Conservation (phyloP, 2,329 filamentous ascomycete genomes). For the Aureobasidium sp. region DNA sequence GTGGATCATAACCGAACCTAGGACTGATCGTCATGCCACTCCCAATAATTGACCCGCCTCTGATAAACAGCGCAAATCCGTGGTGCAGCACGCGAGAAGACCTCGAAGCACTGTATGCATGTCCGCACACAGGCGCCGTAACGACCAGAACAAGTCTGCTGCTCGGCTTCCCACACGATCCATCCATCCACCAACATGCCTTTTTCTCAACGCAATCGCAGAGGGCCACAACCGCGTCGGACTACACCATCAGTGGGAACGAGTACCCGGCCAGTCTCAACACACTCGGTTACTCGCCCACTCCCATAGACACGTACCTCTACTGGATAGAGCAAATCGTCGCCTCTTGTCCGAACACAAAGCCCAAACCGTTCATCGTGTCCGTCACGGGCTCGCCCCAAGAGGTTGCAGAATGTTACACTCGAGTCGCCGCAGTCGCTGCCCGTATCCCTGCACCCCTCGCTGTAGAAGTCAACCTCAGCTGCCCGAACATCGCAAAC, state of each 20-base stretch:
- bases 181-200: constrained; percentile 51
- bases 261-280: constrained; percentile 42
- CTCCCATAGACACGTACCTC: constrained; percentile 52
- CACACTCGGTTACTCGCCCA: constrained; percentile 64
- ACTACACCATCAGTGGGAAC: constrained; percentile 9
- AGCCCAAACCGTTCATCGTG: constrained; percentile 54
- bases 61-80: constrained; percentile 67
- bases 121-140: constrained; percentile 58
- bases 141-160: constrained; percentile 64
- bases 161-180: constrained; percentile 54
- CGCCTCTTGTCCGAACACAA: constrained; percentile 48
- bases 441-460: constrained; percentile 37
- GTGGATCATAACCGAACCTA: no score
- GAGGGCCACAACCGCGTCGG: neutral
- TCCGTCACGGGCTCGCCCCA: constrained; percentile 58
- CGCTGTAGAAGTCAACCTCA: constrained; percentile 69
- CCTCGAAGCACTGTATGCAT: constrained; percentile 52
- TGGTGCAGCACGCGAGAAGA: constrained; percentile 62
- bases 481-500: constrained; percentile 64
- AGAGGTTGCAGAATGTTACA: constrained; percentile 51
- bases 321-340: constrained; percentile 36
- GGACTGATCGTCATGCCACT: constrained; percentile 20
- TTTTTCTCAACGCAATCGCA: constrained; percentile 50
- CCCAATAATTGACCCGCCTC: constrained; percentile 51
- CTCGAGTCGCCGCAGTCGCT: constrained; percentile 34